These are phyloP conservation scores for Helminthosporium solani DNA, from an alignment of 2,329 filamentous ascomycete genomes.

Conservation along the genomic window DNA sequence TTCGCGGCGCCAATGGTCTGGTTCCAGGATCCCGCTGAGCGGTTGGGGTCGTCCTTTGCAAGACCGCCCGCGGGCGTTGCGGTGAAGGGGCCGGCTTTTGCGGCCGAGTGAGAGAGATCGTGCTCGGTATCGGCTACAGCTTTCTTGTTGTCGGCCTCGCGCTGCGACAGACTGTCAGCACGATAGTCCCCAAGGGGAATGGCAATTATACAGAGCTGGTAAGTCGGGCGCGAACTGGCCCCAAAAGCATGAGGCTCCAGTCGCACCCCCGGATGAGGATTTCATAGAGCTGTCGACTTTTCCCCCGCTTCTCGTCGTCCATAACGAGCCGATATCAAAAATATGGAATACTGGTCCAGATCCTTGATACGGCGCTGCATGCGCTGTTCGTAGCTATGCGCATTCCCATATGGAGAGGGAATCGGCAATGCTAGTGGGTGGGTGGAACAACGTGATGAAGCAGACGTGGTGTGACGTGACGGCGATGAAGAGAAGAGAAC, in stretches of 20 bases:
- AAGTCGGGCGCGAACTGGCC: conserved; percentile 1
- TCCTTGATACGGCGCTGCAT: too few relatives aligned
- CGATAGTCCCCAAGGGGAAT: neutral
- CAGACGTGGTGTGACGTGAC: neutral
- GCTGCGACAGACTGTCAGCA: conserved; percentile 41
- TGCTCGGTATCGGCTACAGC: conserved; percentile 66
- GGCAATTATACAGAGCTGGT: conserved; percentile 1
- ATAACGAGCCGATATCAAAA: neutral
- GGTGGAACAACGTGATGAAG: neutral
- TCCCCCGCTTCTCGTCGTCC: conserved; percentile 1
- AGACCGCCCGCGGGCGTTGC: conserved; percentile 69
- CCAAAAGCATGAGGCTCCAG: conserved; percentile 8
- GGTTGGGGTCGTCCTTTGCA: conserved; percentile 70
- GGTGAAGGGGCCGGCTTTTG: conserved; percentile 71
- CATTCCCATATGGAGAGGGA: conserved; percentile 1
- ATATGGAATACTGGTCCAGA: neutral
- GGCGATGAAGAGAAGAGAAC: neutral
- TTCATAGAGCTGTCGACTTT: conserved; percentile 7
- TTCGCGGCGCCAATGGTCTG: conserved; percentile 87
- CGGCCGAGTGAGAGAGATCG: conserved; percentile 71
- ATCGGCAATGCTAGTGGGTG: neutral
- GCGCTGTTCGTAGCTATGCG: too few relatives aligned
- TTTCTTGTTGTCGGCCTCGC: conserved; percentile 65
- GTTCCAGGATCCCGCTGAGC: conserved; percentile 74
- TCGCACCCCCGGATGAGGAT: conserved; percentile 3